These are phyloP conservation scores for Cnidoscolus chayamansa DNA, from an alignment of 441 rosid species.

Conservation along the genomic window DNA sequence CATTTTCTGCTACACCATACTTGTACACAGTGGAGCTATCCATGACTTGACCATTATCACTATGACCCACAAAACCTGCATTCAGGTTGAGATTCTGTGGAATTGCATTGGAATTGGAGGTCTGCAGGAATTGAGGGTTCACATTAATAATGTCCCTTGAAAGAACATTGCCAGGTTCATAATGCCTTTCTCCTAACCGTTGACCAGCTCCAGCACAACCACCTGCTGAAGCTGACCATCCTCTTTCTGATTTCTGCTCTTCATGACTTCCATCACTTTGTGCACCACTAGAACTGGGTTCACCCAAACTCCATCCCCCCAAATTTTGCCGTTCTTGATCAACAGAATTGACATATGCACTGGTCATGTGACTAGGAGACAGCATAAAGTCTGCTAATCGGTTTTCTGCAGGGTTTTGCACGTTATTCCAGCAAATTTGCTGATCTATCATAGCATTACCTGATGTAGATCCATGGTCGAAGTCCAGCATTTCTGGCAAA, in stretches of 20 bases:
- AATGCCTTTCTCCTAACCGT: slow-evolving; percentile 40
- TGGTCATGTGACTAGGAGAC: slow-evolving; percentile 36
- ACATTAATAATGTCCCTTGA: slow-evolving; percentile 32
- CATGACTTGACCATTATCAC: slow-evolving; percentile 34
- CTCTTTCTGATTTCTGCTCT: slow-evolving; percentile 38
- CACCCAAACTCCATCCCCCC: slow-evolving; percentile 52
- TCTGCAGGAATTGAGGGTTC: slow-evolving; percentile 30
- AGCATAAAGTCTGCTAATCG: slow-evolving; percentile 44
- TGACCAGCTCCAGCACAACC: slow-evolving; percentile 34
- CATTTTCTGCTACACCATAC: slow-evolving; percentile 38
- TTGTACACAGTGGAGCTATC: slow-evolving; percentile 40
- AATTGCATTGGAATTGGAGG: slow-evolving; percentile 21
- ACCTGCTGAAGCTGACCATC: slow-evolving; percentile 39
- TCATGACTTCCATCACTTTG: slow-evolving; percentile 34
- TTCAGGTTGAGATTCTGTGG: slow-evolving; percentile 58
- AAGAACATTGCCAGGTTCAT: slow-evolving; percentile 34
- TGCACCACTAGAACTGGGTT: slow-evolving; percentile 45
- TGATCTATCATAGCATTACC: slow-evolving; percentile 52
- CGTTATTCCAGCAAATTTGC: slow-evolving; percentile 61
- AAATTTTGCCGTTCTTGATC: slow-evolving; percentile 49
- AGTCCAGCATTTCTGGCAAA: slow-evolving; percentile 64
- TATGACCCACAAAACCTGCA: slow-evolving; percentile 47
- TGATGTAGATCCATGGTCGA: slow-evolving; percentile 76
- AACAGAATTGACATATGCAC: slow-evolving; percentile 40
- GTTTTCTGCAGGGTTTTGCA: slow-evolving; percentile 47